These are phyloP conservation scores for Dothideomycetes sp. DNA, from an alignment of 2,329 filamentous ascomycete species.

Conservation along the genomic window DNA sequence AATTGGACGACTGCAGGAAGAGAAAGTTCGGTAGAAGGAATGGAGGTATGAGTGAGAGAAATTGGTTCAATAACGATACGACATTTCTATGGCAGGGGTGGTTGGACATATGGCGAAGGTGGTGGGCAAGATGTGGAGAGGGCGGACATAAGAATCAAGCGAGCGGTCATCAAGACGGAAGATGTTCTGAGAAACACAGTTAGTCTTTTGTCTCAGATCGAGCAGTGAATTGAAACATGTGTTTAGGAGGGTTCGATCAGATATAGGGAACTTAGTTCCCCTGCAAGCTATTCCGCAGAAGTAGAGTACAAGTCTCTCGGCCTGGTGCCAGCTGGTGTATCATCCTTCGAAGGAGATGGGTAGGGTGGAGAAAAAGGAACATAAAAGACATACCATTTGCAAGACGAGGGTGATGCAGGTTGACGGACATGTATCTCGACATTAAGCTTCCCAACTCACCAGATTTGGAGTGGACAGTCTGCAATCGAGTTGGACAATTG, in stretches of 20 bases:
- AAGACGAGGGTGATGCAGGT: background rate
- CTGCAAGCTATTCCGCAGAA: background rate
- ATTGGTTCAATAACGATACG: too few species aligned
- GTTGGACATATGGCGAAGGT: too few species aligned
- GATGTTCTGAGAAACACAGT: too few species aligned
- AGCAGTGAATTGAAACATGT: background rate
- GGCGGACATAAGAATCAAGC: too few species aligned
- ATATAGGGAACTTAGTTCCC: background rate
- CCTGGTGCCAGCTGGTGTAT: background rate
- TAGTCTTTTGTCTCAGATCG: background rate
- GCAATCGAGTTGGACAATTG: constrained; percentile 53
- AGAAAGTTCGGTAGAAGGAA: too few species aligned
- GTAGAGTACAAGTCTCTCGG: background rate
- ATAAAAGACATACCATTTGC: background rate
- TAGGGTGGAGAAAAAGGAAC: background rate
- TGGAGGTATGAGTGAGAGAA: too few species aligned
- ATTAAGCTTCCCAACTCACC: constrained; percentile 72
- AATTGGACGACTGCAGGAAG: too few species aligned
- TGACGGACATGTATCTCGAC: constrained; percentile 56
- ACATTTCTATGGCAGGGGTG: too few species aligned
- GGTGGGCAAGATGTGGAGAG: too few species aligned
- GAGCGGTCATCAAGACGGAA: too few species aligned
- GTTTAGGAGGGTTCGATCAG: background rate
- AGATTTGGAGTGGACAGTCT: constrained; percentile 57
- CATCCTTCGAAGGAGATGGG: background rate